Base-by-base conservation (phyloP, 805 yeast species). In the Clavispora santaluciae region DNA sequence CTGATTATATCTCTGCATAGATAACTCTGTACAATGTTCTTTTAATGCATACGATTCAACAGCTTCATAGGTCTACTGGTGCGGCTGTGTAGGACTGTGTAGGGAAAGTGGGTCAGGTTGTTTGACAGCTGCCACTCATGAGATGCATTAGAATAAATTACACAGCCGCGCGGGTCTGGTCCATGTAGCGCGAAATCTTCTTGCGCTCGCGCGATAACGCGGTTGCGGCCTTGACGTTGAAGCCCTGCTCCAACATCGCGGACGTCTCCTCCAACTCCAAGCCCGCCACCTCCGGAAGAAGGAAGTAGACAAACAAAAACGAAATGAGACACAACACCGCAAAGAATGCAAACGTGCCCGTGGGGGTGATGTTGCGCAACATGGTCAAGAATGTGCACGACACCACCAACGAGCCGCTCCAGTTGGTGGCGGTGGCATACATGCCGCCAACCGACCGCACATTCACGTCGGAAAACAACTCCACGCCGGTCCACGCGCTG, bases 401-500 rank as follows among this genome's bases (percentile, higher is more conserved):
- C 59, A 93, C 87, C 31, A 86, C 83, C 53, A 91, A 70, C 18
- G 96, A 88, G 38, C 98, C 98, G 5, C 88, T 79, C 99, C 99
- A 91, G 68, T 91, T 91, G 33, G 90, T 81, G 12, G 93, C 91
- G 10, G 97, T 87, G 2, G 96, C 89, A 55, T 79, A 83, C 43
- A 95, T 86, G 8, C 89, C 81, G 45, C 98, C 98, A 35, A 88
- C 74, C 44, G 96, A 95, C 61, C 99, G 80, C 24, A 91, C 96
- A 46, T 81, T 78, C 20, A 69, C 72, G 72, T 90, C 95, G 25
- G 97, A 93, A 68, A 93, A 89, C 57, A 91, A 70, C 65, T 91
- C 99, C 42, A 91, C 84, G 59, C 93, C 97, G 60, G 91, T 96
- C 99, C 99, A 91, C 42, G 98, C 97, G 41, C 88, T 93, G 62